phyloP scores from a whole-genome alignment of 2,329 filamentous ascomycete genomes.

The Botrytis elliptica region DNA sequence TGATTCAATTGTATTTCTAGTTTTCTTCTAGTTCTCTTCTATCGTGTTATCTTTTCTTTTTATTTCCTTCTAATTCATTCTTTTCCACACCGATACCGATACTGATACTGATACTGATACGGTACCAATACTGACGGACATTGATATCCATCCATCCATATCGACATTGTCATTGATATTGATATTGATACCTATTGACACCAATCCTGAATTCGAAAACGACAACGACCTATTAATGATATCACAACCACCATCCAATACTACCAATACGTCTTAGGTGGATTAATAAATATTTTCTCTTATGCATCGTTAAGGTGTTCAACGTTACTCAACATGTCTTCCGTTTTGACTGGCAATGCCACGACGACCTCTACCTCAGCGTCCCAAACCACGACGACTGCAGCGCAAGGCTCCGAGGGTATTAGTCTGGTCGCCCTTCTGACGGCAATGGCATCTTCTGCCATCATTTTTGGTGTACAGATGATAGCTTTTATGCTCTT shows the following conservation, averaged over 20 bases:
- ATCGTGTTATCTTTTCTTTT: neutral
- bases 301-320: constrained; percentile 7
- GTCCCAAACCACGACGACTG: neutral
- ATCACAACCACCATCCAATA: neutral
- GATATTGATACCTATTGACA: neutral
- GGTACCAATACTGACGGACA: neutral
- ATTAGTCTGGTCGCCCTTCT: constrained; percentile 38
- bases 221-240: neutral
- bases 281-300: neutral
- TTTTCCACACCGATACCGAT: neutral
- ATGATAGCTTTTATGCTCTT: constrained; percentile 72
- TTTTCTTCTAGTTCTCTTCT: neutral
- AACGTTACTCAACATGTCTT: constrained; percentile 20
- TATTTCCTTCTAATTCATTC: neutral
- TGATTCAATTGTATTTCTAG: neutral
- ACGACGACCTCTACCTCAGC: constrained; percentile 5
- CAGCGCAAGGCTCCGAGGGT: constrained; percentile 33
- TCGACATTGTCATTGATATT: neutral
- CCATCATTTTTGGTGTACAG: constrained; percentile 44
- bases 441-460: constrained; percentile 37
- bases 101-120: neutral
- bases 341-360: constrained; percentile 1
- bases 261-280: neutral
- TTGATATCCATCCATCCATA: neutral
- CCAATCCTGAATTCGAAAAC: neutral